These are phyloP conservation scores for Strobilomyces echinocephalus DNA, from an alignment of 768 basidiomycete species.

Conservation along the genomic window DNA sequence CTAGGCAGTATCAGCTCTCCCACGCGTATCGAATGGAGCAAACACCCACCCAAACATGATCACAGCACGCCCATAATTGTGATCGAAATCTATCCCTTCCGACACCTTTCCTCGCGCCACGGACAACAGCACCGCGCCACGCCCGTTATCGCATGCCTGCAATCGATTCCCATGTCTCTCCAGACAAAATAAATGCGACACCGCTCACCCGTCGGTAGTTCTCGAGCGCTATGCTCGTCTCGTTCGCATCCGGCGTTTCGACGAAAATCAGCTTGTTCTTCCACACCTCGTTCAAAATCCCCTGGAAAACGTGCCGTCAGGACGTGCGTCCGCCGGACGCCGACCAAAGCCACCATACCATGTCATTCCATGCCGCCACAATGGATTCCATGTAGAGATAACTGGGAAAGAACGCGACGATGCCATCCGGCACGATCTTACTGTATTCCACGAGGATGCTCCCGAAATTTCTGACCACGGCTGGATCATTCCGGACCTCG, in stretches of 20 bases:
- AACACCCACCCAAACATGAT: conserved; percentile 92
- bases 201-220: conserved; percentile 83
- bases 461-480: conserved; percentile 97
- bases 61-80: conserved; percentile 97
- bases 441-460: conserved; percentile 97
- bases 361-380: conserved; percentile 99
- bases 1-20: conserved; percentile 34
- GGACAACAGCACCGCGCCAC: conserved; percentile 92
- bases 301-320: conserved; percentile 44
- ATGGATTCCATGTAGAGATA: conserved; percentile 99
- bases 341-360: conserved; percentile 55
- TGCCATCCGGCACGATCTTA: conserved; percentile 96
- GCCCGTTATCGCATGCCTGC: conserved; percentile 96
- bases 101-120: conserved; percentile 99
- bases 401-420: conserved; percentile 98
- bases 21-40: background rate
- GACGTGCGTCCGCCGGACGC: background rate
- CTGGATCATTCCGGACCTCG: conserved; percentile 98
- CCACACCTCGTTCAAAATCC: conserved; percentile 98
- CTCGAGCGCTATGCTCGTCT: conserved; percentile 95
- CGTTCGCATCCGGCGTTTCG: conserved; percentile 98
- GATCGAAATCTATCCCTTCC: conserved; percentile 99
- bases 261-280: conserved; percentile 99
- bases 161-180: background rate
- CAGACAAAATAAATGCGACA: background rate